These are phyloP conservation scores for Chaetomium strumarium DNA, from an alignment of 2,329 filamentous ascomycete species.

Conservation along the genomic window DNA sequence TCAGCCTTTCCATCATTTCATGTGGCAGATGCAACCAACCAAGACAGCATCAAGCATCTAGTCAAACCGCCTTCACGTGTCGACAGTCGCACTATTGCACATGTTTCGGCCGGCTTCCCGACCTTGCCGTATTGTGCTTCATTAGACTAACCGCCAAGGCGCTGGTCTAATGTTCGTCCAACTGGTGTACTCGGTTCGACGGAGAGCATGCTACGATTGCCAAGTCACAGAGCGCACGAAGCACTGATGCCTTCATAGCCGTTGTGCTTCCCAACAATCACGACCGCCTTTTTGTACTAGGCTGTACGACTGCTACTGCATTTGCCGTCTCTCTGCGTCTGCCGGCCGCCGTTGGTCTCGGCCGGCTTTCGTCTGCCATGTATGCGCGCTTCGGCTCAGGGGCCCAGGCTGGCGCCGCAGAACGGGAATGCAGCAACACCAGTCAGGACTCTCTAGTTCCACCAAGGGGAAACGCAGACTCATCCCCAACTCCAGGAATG, in stretches of 20 bases:
- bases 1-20: no score
- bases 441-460: background rate
- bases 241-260: conserved; percentile 1
- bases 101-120: no score
- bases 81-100: no score
- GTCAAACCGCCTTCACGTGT: no score
- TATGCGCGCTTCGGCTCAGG: background rate
- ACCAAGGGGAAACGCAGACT: background rate
- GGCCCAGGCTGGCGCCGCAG: background rate
- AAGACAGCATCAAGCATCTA: no score
- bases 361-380: conserved; percentile 2
- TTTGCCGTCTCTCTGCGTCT: background rate
- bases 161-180: no score
- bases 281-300: background rate
- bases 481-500: conserved; percentile 1
- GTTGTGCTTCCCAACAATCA: background rate
- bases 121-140: background rate
- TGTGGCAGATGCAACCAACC: no score
- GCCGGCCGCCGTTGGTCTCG: conserved; percentile 8
- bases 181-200: background rate
- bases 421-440: background rate
- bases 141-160: background rate
- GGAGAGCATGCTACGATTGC: background rate
- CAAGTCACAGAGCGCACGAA: conserved; percentile 3
- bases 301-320: background rate